phyloP scores from a whole-genome alignment of 2,329 filamentous ascomycete species.

The Apiospora phragmitis region DNA sequence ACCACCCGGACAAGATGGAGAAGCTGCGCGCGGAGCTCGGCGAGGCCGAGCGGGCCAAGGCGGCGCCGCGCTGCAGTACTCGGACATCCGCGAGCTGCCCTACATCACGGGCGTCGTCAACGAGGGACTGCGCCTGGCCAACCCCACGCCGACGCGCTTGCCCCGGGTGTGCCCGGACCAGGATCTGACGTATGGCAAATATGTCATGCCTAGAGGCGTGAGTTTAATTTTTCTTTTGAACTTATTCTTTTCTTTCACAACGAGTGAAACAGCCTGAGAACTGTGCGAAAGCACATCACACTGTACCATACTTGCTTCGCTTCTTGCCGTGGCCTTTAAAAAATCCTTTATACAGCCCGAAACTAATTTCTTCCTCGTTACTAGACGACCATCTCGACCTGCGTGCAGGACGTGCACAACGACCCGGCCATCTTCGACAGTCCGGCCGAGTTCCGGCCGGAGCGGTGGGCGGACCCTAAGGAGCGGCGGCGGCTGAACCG shows the following conservation, averaged over 20 bases:
- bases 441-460: slow-evolving; percentile 19
- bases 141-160: slow-evolving; percentile 24
- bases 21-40: slow-evolving; percentile 18
- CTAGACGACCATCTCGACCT: slow-evolving; percentile 26
- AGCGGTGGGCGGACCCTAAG: slow-evolving; percentile 21
- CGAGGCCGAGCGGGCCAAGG: slow-evolving; percentile 18
- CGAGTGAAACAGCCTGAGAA: background rate
- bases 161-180: slow-evolving; percentile 24
- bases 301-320: no score
- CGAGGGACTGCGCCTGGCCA: slow-evolving; percentile 24
- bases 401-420: slow-evolving; percentile 23
- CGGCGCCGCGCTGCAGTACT: slow-evolving; percentile 18
- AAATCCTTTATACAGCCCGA: no score
- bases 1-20: slow-evolving; percentile 18
- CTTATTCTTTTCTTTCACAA: no score
- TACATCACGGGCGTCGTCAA: slow-evolving; percentile 26
- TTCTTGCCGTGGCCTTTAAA: no score
- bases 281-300: no score
- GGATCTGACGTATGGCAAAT: slow-evolving; percentile 21
- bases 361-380: background rate
- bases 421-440: slow-evolving; percentile 19
- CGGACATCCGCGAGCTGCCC: slow-evolving; percentile 22
- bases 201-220: slow-evolving; percentile 21
- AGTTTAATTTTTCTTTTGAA: slow-evolving; percentile 7
- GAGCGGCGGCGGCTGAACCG: slow-evolving; percentile 21